phyloP scores from a whole-genome alignment of 2,329 filamentous ascomycete genomes.

The Colletotrichum orchidophilum region DNA sequence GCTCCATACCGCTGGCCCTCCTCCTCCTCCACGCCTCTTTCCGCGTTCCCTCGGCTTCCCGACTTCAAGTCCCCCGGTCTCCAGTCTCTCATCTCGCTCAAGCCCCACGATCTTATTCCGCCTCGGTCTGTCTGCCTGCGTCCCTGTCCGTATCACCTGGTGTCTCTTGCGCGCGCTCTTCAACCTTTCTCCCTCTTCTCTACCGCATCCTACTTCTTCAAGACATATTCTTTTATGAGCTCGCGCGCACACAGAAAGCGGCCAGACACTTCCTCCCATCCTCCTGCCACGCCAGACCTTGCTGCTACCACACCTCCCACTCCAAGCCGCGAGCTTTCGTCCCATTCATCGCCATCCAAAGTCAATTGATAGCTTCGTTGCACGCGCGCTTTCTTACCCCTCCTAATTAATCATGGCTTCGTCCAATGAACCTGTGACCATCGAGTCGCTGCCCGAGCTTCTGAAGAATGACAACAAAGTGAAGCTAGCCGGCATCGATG shows the following conservation, averaged over 20 bases:
- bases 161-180: neutral
- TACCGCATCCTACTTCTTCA: neutral
- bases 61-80: neutral
- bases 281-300: neutral
- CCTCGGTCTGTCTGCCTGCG: conserved; percentile 9
- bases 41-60: neutral
- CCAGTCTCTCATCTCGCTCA: neutral
- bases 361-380: conserved; percentile 22
- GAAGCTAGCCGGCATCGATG: conserved; percentile 88
- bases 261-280: neutral
- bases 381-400: neutral
- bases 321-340: conserved; percentile 13
- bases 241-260: neutral
- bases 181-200: neutral
- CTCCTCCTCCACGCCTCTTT: neutral
- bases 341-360: conserved; percentile 26
- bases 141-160: no score
- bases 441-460: conserved; percentile 71
- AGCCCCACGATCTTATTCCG: conserved; percentile 22
- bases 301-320: neutral
- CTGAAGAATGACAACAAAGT: conserved; percentile 79
- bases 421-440: conserved; percentile 56
- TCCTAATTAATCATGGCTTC: conserved; percentile 39
- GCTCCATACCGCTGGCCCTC: neutral
- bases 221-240: neutral